Evolutionary conservation across 768 basidiomycete species (phyloP).

Genomic region (Mycena indigotica): DNA sequence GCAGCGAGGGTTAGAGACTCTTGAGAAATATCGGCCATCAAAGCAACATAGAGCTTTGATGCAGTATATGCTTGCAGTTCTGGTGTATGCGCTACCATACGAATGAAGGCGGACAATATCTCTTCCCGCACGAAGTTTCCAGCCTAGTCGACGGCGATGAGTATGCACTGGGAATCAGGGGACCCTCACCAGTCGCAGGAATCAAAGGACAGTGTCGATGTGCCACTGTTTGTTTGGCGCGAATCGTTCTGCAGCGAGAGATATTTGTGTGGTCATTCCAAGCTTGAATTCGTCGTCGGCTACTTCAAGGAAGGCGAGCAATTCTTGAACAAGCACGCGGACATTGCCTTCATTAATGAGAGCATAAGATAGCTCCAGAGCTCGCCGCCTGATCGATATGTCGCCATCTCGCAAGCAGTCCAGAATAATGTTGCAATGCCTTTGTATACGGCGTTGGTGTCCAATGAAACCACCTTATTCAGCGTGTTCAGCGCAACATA

Average conservation of each 20-base stretch:
- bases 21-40: conserved; percentile 91
- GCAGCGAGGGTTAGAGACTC: conserved; percentile 92
- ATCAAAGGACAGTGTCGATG: conserved; percentile 93
- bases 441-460: conserved; percentile 98
- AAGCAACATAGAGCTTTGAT: conserved; percentile 85
- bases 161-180: neutral
- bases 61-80: conserved; percentile 95
- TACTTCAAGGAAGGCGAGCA: conserved; percentile 94
- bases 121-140: conserved; percentile 98
- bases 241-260: conserved; percentile 91
- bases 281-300: conserved; percentile 99
- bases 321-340: conserved; percentile 85
- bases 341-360: conserved; percentile 95
- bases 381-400: conserved; percentile 95
- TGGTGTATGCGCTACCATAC: conserved; percentile 94
- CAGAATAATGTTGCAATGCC: conserved; percentile 95
- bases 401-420: conserved; percentile 99
- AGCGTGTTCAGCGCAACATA: conserved; percentile 98
- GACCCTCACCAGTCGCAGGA: conserved; percentile 74
- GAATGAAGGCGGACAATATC: conserved; percentile 91
- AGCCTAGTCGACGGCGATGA: conserved; percentile 60
- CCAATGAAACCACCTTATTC: conserved; percentile 97
- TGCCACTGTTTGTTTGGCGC: conserved; percentile 99
- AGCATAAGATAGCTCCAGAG: conserved; percentile 95
- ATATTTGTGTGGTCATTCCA: conserved; percentile 96